These are phyloP conservation scores for Curvularia lunata DNA, from an alignment of 2,329 filamentous ascomycete genomes.

Conservation along the genomic window DNA sequence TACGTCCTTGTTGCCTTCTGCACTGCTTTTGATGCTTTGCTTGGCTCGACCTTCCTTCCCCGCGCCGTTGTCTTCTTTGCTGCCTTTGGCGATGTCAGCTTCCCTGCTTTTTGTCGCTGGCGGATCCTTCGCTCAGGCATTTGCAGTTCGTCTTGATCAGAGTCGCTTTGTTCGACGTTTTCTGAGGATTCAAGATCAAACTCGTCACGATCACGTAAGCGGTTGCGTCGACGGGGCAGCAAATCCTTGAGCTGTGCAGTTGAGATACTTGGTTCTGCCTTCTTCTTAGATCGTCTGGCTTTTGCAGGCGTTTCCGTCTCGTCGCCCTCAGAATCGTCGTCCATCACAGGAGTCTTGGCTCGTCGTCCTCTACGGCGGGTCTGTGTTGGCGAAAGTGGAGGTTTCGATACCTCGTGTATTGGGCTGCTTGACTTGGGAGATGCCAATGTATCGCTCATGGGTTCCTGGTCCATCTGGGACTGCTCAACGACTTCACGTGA, in stretches of 20 bases:
- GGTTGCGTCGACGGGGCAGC: constrained; percentile 52
- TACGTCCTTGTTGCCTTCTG: constrained; percentile 42
- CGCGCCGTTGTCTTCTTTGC: constrained; percentile 30
- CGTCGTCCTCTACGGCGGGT: constrained; percentile 25
- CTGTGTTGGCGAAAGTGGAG: constrained; percentile 22
- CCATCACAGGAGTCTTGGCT: constrained; percentile 23
- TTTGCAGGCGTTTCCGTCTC: constrained; percentile 34
- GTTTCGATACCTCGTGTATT: constrained; percentile 27
- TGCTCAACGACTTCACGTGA: constrained; percentile 29
- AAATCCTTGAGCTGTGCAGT: constrained; percentile 55
- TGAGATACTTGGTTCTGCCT: constrained; percentile 45
- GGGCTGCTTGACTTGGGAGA: constrained; percentile 54
- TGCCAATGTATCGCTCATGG: constrained; percentile 52
- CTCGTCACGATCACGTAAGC: constrained; percentile 42
- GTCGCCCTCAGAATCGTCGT: constrained; percentile 34
- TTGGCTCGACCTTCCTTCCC: constrained; percentile 29
- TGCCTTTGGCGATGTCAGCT: constrained; percentile 31
- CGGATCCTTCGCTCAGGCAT: constrained; percentile 34
- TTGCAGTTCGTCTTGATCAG: constrained; percentile 54
- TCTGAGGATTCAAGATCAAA: constrained; percentile 52
- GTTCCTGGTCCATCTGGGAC: constrained; percentile 35
- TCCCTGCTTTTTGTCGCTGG: constrained; percentile 23
- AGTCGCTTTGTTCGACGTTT: constrained; percentile 40
- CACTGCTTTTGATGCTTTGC: constrained; percentile 26
- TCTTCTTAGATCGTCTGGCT: constrained; percentile 27